Evolutionary conservation across 768 basidiomycete genomes (phyloP).

Genomic region (Coprinopsis sp.): DNA sequence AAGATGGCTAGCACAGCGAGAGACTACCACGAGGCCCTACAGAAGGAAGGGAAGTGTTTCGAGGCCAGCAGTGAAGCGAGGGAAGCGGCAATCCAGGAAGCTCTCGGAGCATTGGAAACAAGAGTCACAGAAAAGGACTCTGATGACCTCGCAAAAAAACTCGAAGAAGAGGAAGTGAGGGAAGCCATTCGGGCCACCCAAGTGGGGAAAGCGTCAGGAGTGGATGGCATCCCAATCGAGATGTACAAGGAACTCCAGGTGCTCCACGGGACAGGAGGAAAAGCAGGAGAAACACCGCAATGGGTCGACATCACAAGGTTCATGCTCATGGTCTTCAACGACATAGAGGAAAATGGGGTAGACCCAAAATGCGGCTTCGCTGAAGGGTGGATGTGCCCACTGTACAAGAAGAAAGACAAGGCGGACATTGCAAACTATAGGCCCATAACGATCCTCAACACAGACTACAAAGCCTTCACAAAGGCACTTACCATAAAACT

Average conservation of each 20-base stretch:
- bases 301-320: conserved; percentile 7
- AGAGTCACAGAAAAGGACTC: background rate
- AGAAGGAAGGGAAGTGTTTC: conserved; percentile 11
- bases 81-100: conserved; percentile 3
- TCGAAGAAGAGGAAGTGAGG: background rate
- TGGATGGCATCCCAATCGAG: conserved; percentile 23
- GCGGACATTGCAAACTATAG: too few relatives aligned
- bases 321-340: conserved; percentile 13
- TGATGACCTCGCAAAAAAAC: background rate
- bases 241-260: conserved; percentile 18
- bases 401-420: conserved; percentile 42
- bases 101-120: background rate
- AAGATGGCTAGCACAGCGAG: conserved; percentile 30
- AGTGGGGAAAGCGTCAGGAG: conserved; percentile 13
- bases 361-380: conserved; percentile 15
- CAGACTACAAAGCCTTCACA: conserved; percentile 30
- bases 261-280: background rate
- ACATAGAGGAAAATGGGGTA: conserved; percentile 26
- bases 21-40: conserved; percentile 25
- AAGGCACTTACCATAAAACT: conserved; percentile 19
- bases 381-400: conserved; percentile 32
- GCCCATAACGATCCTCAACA: conserved; percentile 31
- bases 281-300: conserved; percentile 4
- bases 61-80: conserved; percentile 1
- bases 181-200: conserved; percentile 1